These are phyloP conservation scores for sweet orange (Citrus sinensis) DNA, from an alignment of 345 rosid species.

Conservation along the genomic window DNA sequence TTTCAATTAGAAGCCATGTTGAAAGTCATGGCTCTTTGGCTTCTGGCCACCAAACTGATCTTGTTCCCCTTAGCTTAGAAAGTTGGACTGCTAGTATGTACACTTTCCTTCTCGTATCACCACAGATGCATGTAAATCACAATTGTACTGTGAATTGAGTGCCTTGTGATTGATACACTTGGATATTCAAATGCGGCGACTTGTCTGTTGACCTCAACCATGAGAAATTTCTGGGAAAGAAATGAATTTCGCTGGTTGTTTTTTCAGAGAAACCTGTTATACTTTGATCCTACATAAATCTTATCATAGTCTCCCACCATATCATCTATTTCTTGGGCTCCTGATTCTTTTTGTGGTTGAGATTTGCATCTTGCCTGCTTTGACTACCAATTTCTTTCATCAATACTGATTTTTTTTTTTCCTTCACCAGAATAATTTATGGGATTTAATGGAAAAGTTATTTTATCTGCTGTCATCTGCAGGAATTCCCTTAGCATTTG, in stretches of 20 bases:
- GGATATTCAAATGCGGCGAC: neutral
- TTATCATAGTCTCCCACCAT: neutral
- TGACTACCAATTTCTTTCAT: neutral
- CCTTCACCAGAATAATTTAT: neutral
- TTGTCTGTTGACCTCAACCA: neutral
- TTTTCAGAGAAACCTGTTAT: neutral
- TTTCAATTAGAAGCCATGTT: neutral
- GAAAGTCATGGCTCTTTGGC: neutral
- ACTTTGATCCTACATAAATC: neutral
- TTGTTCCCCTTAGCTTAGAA: neutral
- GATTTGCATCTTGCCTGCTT: neutral
- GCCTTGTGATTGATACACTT: neutral
- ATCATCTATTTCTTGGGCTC: neutral
- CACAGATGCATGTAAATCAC: neutral
- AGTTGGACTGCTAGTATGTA: neutral
- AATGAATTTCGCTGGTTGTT: neutral
- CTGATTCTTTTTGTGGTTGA: neutral
- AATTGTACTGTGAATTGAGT: neutral
- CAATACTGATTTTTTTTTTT: neutral
- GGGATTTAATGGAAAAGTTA: neutral
- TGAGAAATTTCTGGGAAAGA: neutral
- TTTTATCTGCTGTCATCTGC: conserved; percentile 17
- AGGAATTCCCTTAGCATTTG: conserved; percentile 66
- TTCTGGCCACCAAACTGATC: neutral
- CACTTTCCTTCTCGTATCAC: neutral